Evolutionary conservation across 345 rosid species (phyloP).

Genomic region (Populus davidiana): DNA sequence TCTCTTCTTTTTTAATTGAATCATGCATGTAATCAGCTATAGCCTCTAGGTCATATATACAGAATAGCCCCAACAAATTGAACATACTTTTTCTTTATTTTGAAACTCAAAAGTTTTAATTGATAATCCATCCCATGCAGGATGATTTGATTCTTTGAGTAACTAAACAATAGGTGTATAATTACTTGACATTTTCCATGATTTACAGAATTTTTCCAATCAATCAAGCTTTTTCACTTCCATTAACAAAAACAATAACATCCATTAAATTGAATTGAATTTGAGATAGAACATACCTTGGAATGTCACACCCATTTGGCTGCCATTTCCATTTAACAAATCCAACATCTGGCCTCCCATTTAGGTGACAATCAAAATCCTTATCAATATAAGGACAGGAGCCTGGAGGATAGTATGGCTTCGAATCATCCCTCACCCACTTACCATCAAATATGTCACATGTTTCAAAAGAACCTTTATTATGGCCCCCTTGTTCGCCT

Average conservation of each 20-base stretch:
- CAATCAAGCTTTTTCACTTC: no score
- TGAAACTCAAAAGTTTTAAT: neutral
- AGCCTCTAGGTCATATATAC: neutral
- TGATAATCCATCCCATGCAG: neutral
- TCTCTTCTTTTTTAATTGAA: neutral
- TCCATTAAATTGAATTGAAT: no score
- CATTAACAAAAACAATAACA: neutral
- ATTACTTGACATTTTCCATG: no score
- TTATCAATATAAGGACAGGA: constrained; percentile 79
- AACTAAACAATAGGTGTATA: no score
- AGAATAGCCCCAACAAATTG: neutral
- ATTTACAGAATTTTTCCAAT: no score
- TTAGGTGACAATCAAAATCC: constrained; percentile 67
- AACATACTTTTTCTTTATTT: neutral
- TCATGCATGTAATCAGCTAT: neutral
- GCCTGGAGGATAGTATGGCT: constrained; percentile 67
- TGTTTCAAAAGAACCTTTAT: constrained; percentile 16
- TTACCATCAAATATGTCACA: constrained; percentile 78
- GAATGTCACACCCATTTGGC: constrained; percentile 66
- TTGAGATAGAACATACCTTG: constrained; percentile 42
- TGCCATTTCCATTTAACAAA: constrained; percentile 82
- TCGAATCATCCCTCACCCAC: constrained; percentile 69
- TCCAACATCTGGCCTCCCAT: constrained; percentile 71
- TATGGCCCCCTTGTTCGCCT: neutral
- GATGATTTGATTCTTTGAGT: no score